These are phyloP conservation scores for Candida sithepensis DNA, from an alignment of 805 yeast genomes.

Conservation along the genomic window DNA sequence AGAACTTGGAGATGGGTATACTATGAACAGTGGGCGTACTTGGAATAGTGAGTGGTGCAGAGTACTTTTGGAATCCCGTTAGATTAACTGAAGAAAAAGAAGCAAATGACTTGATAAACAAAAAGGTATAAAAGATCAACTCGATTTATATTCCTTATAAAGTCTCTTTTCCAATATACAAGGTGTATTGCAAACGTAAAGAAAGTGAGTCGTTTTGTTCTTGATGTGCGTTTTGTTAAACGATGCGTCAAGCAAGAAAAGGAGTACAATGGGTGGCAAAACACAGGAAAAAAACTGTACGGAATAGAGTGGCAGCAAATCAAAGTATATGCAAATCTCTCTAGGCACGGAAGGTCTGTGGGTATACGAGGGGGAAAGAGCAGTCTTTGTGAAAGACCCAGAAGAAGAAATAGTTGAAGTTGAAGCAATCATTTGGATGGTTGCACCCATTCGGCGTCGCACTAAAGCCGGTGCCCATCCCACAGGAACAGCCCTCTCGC, in stretches of 20 bases:
- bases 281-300: not conserved
- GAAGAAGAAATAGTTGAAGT: not conserved
- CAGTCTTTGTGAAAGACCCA: not conserved
- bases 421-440: slow-evolving; percentile 1
- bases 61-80: too few species aligned
- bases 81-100: too few species aligned
- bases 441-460: not conserved
- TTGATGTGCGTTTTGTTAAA: not conserved
- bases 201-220: not conserved
- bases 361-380: not conserved
- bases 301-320: not conserved
- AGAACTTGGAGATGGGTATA: too few species aligned
- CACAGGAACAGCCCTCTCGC: not conserved
- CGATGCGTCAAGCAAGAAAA: not conserved
- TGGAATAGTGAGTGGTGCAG: too few species aligned
- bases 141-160: too few species aligned
- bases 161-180: too few species aligned
- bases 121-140: too few species aligned
- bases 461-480: not conserved
- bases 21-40: too few species aligned
- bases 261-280: not conserved
- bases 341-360: not conserved
- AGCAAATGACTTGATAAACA: too few species aligned
- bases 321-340: not conserved
- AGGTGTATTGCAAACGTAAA: too few species aligned